phyloP scores from a whole-genome alignment of 345 rosid genomes.

The Populus tremula region DNA sequence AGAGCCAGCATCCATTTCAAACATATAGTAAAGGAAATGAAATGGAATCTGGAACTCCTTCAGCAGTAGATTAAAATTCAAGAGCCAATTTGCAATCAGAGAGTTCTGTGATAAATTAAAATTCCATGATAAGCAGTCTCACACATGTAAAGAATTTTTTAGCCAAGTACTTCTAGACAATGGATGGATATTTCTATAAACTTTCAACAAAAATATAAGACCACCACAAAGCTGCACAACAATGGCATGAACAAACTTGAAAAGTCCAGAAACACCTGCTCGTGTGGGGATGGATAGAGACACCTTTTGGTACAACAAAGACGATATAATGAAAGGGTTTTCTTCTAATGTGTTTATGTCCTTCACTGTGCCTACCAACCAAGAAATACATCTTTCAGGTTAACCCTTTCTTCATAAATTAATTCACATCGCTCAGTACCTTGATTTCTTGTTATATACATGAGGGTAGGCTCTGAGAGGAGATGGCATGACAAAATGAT shows the following conservation, averaged over 20 bases:
- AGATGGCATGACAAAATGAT: background rate
- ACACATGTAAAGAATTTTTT: constrained; percentile 1
- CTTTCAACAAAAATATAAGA: background rate
- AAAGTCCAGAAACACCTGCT: background rate
- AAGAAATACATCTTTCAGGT: background rate
- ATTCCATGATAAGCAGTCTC: background rate
- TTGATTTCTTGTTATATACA: constrained; percentile 24
- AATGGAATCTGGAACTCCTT: background rate
- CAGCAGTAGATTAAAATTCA: background rate
- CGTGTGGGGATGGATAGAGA: background rate
- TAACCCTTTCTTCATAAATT: background rate
- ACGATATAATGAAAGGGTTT: background rate
- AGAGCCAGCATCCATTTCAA: background rate
- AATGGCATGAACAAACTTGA: background rate
- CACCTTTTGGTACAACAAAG: background rate
- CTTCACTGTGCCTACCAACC: background rate
- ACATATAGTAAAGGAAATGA: background rate
- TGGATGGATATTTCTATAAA: background rate
- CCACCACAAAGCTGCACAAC: constrained; percentile 15
- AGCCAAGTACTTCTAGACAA: background rate
- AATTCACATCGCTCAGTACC: background rate
- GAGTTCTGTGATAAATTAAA: background rate
- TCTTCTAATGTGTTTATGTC: background rate
- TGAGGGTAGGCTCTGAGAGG: background rate
- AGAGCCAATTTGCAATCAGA: background rate